Conservation (phyloP, 768 basidiomycete species). For the Lactarius sanguifluus region DNA sequence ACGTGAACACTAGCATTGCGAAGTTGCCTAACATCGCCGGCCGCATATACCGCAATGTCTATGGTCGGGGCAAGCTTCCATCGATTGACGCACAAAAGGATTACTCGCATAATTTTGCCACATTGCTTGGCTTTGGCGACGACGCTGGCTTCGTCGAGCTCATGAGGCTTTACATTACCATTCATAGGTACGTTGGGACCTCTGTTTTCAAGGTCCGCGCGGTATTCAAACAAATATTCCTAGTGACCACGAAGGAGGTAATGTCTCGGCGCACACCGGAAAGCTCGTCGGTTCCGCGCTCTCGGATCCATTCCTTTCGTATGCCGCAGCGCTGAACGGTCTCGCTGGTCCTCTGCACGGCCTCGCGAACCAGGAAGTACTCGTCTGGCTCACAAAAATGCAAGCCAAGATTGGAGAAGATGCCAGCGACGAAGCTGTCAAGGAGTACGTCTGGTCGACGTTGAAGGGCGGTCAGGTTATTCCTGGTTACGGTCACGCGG, state of each 20-base stretch:
- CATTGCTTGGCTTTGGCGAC: conserved; percentile 88
- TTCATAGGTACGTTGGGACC: conserved; percentile 68
- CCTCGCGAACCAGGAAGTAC: conserved; percentile 95
- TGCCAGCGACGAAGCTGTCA: conserved; percentile 83
- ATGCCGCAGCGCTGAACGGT: conserved; percentile 90
- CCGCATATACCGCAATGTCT: conserved; percentile 86
- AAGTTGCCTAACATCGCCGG: conserved; percentile 97
- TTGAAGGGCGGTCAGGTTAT: conserved; percentile 93
- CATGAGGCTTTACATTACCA: conserved; percentile 93
- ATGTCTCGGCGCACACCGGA: conserved; percentile 94
- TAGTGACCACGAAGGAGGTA: conserved; percentile 97
- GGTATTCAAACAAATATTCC: neutral
- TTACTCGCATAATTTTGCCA: conserved; percentile 86
- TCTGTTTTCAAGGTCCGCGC: neutral
- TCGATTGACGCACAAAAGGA: conserved; percentile 83
- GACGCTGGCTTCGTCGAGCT: conserved; percentile 89
- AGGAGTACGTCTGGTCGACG: conserved; percentile 93
- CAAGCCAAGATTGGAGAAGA: conserved; percentile 83
- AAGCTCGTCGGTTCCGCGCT: conserved; percentile 94
- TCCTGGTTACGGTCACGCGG: conserved; percentile 89
- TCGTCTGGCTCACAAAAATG: conserved; percentile 94
- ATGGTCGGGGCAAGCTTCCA: conserved; percentile 83
- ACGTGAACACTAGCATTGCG: conserved; percentile 62
- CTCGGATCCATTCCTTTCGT: conserved; percentile 96
- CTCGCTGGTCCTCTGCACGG: conserved; percentile 97